Base-by-base conservation (phyloP, 2,329 filamentous ascomycete genomes). In the Ophiostoma piceae region DNA sequence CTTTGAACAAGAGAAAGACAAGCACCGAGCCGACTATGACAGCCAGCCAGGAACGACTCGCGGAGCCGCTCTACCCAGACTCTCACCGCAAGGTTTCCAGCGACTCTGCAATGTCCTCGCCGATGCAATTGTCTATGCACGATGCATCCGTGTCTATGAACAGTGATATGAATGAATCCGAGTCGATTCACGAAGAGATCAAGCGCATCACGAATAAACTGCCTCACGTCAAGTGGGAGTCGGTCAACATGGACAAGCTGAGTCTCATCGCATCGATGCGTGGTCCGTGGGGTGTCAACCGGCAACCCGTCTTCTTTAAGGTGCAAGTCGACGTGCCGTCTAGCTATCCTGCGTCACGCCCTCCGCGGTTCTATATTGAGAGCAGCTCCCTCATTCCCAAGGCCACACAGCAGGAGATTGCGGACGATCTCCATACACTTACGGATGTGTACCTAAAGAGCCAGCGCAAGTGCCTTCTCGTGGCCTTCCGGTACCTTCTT, bases 101-200 rank as follows among this genome's bases (percentile, higher is more conserved):
- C 39, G 72, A 73, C 35, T 72, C 73, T 32, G 67, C 47, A 5
- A n/a, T 72, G 35, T 72, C 72, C 14, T 75, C 77, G 8, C 79
- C 85, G 74, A 76, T 82, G 76, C 80, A 85, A 77, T 77, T 84
- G 75, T 77, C 83, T 75, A 81, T 86, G 73, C 79, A 86, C 79
- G 81, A 85, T 77, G 80, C 85, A 73, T 78, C 79, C 8, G 79
- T 86, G 71, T 84, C 86, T 70, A 69, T 72, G 71, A 68, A 43
- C 65, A 81, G 82, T 69, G 83, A 87, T 67, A 88, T 86, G 86
- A 85, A 82, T 29, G 84, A 87, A 69, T 84, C 85, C 0, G 87
- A 90, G 73, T 84, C 84, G 2, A 81, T 90, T 35, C 87, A 89
- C 70, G 87, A 89, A 66, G 88, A 90, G 76, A 84, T 90, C 37